Evolutionary conservation across 208 protist species (phyloP).

Genomic region (Crithidia acanthocephali): DNA sequence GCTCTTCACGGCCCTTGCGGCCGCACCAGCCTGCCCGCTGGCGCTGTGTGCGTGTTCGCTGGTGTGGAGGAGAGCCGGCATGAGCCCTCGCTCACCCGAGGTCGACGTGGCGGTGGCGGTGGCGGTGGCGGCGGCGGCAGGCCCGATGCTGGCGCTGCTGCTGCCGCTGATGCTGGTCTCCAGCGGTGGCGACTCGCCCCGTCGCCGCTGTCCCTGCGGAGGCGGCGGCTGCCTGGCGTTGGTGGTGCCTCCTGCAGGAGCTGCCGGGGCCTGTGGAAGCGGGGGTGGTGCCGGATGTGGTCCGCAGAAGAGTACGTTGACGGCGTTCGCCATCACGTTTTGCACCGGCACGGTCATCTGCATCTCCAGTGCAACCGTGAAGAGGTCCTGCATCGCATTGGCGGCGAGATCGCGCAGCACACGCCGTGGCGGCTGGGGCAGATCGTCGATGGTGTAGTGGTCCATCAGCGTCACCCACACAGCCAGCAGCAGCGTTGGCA

Average conservation of each 20-base stretch:
- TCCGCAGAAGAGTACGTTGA: constrained; percentile 46
- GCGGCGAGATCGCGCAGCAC: constrained; percentile 64
- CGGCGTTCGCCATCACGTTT: constrained; percentile 60
- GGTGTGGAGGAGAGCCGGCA: background rate
- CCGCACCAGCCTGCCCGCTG: background rate
- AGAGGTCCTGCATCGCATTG: constrained; percentile 56
- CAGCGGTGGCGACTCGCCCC: constrained; percentile 6
- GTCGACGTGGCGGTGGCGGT: background rate
- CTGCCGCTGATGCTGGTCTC: background rate
- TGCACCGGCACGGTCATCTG: constrained; percentile 45
- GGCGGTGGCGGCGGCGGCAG: background rate
- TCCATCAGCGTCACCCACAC: constrained; percentile 59
- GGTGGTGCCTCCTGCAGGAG: background rate
- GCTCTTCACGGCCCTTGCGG: background rate
- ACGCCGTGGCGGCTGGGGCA: constrained; percentile 25
- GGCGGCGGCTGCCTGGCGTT: background rate
- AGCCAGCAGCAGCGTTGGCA: constrained; percentile 54
- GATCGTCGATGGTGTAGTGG: constrained; percentile 33
- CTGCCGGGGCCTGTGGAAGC: background rate
- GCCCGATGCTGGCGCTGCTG: background rate
- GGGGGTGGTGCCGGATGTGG: constrained; percentile 1
- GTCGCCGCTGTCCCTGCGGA: background rate
- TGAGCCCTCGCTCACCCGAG: background rate
- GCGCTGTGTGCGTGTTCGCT: background rate
- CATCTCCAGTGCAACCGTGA: constrained; percentile 55